These are phyloP conservation scores for Wickerhamiella slavikovae DNA, from an alignment of 805 yeast genomes.

Conservation along the genomic window DNA sequence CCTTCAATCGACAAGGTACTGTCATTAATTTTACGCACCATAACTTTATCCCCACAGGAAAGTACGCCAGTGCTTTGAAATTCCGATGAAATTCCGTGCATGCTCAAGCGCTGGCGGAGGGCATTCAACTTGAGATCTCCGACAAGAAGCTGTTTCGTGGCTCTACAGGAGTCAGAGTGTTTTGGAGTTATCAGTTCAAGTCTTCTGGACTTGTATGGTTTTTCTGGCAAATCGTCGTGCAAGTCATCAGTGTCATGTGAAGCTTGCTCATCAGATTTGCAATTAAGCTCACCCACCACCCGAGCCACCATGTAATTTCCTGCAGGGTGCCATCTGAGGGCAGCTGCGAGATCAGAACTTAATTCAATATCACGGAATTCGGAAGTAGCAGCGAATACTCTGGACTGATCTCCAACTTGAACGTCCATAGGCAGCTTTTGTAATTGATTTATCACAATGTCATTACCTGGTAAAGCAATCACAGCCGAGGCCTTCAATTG, in stretches of 20 bases:
- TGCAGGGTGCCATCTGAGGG: conserved; percentile 65
- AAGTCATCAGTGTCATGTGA: not conserved
- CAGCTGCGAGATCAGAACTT: conserved; percentile 39
- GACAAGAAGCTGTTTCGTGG: conserved; percentile 34
- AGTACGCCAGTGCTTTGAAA: conserved; percentile 85
- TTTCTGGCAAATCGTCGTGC: not conserved
- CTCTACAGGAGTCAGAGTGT: no score
- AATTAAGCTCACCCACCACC: conserved; percentile 36
- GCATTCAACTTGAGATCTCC: conserved; percentile 81
- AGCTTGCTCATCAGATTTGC: not conserved
- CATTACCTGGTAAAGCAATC: conserved; percentile 27
- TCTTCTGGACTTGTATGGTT: not conserved
- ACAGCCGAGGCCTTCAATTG: conserved; percentile 60
- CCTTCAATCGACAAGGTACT: conserved; percentile 84
- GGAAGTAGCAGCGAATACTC: no score
- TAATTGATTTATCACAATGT: no score
- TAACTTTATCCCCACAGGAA: conserved; percentile 60
- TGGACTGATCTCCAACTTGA: no score
- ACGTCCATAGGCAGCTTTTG: no score
- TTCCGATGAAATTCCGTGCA: conserved; percentile 52
- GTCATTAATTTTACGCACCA: conserved; percentile 56
- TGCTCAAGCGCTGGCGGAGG: conserved; percentile 39
- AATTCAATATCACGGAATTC: conserved; percentile 39
- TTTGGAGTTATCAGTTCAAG: not conserved
- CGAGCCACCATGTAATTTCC: conserved; percentile 65